Percentiles rank a stretch among this genome's conserved stretches.
These are phyloP conservation scores for Chloris gayana DNA, from an alignment of 176 grass and related monocot species.

Conservation along the genomic window DNA sequence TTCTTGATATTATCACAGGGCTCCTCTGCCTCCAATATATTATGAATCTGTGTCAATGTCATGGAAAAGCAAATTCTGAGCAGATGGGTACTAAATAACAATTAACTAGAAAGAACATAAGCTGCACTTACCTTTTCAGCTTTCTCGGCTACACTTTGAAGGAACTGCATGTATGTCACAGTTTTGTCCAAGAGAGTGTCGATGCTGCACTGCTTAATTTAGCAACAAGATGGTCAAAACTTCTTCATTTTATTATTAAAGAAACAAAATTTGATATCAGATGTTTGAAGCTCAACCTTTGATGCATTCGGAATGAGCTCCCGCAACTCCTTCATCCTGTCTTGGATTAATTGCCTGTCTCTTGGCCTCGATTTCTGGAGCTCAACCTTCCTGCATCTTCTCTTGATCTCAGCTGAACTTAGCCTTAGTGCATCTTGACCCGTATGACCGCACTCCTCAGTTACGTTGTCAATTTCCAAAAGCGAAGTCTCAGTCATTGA, in stretches of 20 bases:
- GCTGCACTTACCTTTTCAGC: constrained; percentile 52
- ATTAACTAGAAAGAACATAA: no score
- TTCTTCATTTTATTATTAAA: constrained; percentile 14
- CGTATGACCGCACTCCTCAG: constrained; percentile 32
- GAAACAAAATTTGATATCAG: constrained; percentile 17
- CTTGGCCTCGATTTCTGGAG: constrained; percentile 63
- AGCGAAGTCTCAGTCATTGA: constrained; percentile 18
- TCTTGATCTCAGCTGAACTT: constrained; percentile 44
- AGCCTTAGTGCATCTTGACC: neutral
- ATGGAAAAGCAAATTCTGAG: neutral
- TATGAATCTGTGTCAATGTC: constrained; percentile 22
- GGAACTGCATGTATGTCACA: constrained; percentile 69
- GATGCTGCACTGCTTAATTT: constrained; percentile 77
- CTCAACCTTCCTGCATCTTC: constrained; percentile 38
- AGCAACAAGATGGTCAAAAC: constrained; percentile 37
- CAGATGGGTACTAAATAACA: neutral
- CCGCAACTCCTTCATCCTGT: constrained; percentile 74
- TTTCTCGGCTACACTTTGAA: constrained; percentile 58
- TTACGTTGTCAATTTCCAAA: constrained; percentile 20
- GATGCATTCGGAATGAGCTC: constrained; percentile 73
- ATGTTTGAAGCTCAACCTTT: constrained; percentile 49
- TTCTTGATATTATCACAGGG: constrained; percentile 12
- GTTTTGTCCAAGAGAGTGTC: constrained; percentile 75
- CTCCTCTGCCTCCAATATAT: constrained; percentile 9
- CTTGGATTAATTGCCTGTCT: constrained; percentile 83